Evolutionary conservation across 352 stramenopile genomes (phyloP), one percentile per base, ranked within the genome.

Genomic region (Pythium biforme): DNA sequence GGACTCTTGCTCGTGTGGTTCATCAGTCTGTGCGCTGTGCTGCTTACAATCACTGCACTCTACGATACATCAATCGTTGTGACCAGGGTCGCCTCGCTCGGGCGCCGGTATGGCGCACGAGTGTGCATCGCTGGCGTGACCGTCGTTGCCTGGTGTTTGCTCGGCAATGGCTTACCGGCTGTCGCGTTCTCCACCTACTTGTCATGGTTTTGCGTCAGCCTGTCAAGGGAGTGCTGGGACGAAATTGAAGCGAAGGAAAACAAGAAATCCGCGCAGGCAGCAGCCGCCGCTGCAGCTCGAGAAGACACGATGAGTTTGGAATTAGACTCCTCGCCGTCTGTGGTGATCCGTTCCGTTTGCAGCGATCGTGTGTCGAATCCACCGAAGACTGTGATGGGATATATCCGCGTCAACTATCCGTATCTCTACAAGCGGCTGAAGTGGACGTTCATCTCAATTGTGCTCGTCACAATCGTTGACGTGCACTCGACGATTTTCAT

Each of bases 361-460:
- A 22, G 11, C 9, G 55, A 64, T n/a, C n/a, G n/a, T n/a, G n/a
- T n/a, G n/a, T n/a, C n/a, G n/a, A n/a, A n/a, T n/a, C 20, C 40
- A 20, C 62, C 66, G 0, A 64, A 47, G 19, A 68, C 31, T 17
- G 46, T 76, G 11, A 68, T 82, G 20, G 55, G 55, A 1, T 75
- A 69, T 40, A 55, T 78, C 19, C 72, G 70, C 45, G 26, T 48
- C 1, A 46, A 72, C 49, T 90, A 81, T 26, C 70, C 72, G 31
- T 77, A 79, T 59, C 61, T 89, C 48, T 90, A 89, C 68, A 90
- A 83, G 60, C 71, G 83, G 20, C 73, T 88, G 8, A 90, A 87
- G 57, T 92, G 83, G 83, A 89, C 83, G 14, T 92, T 89, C 50
- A 81, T 88, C 25, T 69, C 70, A n/a, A 83, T 89, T 52, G 82